A percentile compares a stretch with the other conserved stretches of the same genome.
These are phyloP conservation scores for Gracilaria vermiculophylla DNA, from an alignment of 23 red algal species.

Conservation along the genomic window DNA sequence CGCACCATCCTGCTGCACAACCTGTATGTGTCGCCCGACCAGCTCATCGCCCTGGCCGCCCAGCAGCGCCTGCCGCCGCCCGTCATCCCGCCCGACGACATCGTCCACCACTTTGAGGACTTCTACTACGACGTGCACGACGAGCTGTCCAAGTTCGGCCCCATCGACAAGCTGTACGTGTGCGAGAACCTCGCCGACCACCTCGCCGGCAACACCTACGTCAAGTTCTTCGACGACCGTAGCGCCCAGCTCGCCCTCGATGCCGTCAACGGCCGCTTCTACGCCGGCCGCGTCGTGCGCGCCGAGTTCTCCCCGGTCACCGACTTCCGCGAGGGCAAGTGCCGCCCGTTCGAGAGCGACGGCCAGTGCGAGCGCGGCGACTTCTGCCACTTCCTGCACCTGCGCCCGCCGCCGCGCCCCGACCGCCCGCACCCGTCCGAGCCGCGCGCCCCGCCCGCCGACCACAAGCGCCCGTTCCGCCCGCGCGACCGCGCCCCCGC, in stretches of 20 bases:
- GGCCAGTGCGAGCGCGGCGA: constrained; percentile 84
- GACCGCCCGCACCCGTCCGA: too few relatives aligned
- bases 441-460: background rate
- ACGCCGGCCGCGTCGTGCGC: constrained; percentile 64
- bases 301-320: constrained; percentile 77
- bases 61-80: constrained; percentile 54
- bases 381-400: constrained; percentile 88
- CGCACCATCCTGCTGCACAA: constrained; percentile 79
- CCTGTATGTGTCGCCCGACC: constrained; percentile 70
- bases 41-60: constrained; percentile 60
- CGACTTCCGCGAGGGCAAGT: constrained; percentile 78
- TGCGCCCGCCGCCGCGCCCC: background rate
- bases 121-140: constrained; percentile 76
- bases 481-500: background rate
- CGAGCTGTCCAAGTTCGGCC: constrained; percentile 66
- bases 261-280: constrained; percentile 70
- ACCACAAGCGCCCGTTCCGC: background rate
- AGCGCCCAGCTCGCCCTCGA: constrained; percentile 58
- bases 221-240: constrained; percentile 82
- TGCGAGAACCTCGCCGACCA: constrained; percentile 82
- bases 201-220: constrained; percentile 80
- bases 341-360: constrained; percentile 71
- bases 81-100: constrained; percentile 51
- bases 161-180: constrained; percentile 72
- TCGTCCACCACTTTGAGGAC: constrained; percentile 75